Evolutionary conservation across 169 alveolate species (phyloP), one percentile per base, ranked within the genome.

Genomic region (Plasmodium fragile): DNA sequence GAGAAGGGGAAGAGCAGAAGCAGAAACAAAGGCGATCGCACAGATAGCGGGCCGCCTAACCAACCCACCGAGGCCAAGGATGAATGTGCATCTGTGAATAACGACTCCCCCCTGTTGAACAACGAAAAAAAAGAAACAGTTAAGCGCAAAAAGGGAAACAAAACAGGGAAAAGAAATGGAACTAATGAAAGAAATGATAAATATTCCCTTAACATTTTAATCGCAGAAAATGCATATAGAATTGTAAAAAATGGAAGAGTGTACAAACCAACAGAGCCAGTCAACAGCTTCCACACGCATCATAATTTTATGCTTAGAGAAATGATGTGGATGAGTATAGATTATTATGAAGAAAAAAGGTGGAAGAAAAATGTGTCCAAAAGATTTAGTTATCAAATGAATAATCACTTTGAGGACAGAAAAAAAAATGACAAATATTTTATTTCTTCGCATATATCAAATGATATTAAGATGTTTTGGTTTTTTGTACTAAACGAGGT

Each of bases 261-360:
- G 30, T 91, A 81, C 73, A 91, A 71, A 45, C 81, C 36, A 32
- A 16, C 49, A 3, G 94, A 91, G 49, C 94, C 94, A 41, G 32
- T 80, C 6, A n/a, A 4, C 39, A 80, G 53, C 5, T 81, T 69
- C 82, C 85, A 72, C n/a, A 91, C 97, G 49, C 97, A 91, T 69
- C 82, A 95, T 72, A 95, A 85, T 87, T 92, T 84, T 81, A 69
- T 96, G 83, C 30, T 92, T 22, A 93, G 94, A 82, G 97, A 96
- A 92, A 93, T 95, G 97, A 39, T 84, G 55, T 96, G 97, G 97
- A 90, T 96, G 97, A 84, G 97, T 30, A 95, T 92, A 39, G 97
- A 96, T 80, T 96, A 75, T 81, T 95, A 95, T 80, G 97, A 96
- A 90, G 97, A 96, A 85, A 90, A 96, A 72, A 95, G 95, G 36